Percentiles rank a stretch among this genome's conserved stretches.
Evolutionary conservation across 257 asterid genomes (phyloP).

Genomic region (Euphrasia confusa): DNA sequence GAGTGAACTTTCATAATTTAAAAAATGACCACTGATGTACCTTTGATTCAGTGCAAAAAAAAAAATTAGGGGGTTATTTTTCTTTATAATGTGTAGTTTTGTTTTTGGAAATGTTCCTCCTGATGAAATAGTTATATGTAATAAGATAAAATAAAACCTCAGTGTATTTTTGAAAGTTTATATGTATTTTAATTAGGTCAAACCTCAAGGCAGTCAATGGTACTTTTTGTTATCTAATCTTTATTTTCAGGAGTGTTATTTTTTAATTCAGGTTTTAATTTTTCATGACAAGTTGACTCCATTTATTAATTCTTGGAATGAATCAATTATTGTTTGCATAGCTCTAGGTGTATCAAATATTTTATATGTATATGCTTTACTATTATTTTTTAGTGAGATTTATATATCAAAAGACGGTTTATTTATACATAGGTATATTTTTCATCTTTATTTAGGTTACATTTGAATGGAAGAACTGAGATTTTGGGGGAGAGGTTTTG

Average conservation of each 20-base stretch:
- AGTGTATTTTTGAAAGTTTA: too few relatives aligned
- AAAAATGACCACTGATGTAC: too few relatives aligned
- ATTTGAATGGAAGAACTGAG: neutral
- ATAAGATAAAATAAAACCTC: too few relatives aligned
- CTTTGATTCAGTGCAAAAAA: too few relatives aligned
- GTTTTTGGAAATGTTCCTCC: too few relatives aligned
- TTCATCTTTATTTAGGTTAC: slow-evolving; percentile 9
- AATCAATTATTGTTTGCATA: neutral
- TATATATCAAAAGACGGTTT: slow-evolving; percentile 2
- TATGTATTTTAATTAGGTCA: too few relatives aligned
- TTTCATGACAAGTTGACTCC: slow-evolving; percentile 8
- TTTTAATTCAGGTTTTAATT: slow-evolving; percentile 2
- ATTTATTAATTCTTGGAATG: neutral
- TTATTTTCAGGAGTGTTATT: neutral
- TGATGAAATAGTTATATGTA: too few relatives aligned
- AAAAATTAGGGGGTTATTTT: too few relatives aligned
- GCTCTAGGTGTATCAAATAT: neutral
- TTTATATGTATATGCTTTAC: slow-evolving; percentile 2
- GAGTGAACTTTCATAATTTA: too few relatives aligned
- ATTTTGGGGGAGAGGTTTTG: neutral
- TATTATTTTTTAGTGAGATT: neutral
- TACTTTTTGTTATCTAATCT: too few relatives aligned
- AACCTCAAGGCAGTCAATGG: too few relatives aligned
- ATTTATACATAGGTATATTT: neutral
- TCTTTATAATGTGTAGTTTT: too few relatives aligned